These are phyloP conservation scores for Selenicereus undatus DNA, from an alignment of 148 eudicot genomes.

Conservation along the genomic window DNA sequence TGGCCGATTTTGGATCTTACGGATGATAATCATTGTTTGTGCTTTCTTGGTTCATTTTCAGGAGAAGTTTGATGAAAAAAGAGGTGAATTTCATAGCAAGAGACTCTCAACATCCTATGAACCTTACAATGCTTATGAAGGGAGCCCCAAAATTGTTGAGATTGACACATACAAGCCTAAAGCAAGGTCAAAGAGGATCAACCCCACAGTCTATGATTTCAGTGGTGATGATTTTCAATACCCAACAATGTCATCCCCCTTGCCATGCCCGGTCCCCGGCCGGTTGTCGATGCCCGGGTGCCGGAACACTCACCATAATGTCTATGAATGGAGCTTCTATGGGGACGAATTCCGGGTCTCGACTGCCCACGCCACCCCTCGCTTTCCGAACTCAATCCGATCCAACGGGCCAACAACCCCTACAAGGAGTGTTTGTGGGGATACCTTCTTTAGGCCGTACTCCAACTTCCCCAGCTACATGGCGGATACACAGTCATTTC, in stretches of 20 bases:
- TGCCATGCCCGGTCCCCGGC: constrained; percentile 45
- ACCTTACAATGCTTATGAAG: constrained; percentile 44
- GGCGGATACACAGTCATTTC: constrained; percentile 75
- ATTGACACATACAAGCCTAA: constrained; percentile 67
- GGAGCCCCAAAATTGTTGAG: constrained; percentile 84
- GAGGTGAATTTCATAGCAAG: constrained; percentile 59
- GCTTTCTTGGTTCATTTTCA: constrained; percentile 17
- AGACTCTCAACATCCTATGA: constrained; percentile 68
- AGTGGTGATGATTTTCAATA: constrained; percentile 43
- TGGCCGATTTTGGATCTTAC: background rate
- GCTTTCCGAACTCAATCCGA: constrained; percentile 37
- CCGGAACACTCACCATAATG: constrained; percentile 29
- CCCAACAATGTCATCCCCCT: constrained; percentile 53
- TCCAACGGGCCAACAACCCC: constrained; percentile 53
- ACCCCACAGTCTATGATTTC: constrained; percentile 40
- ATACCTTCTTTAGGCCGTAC: constrained; percentile 43
- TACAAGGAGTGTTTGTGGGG: constrained; percentile 79
- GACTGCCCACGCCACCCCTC: constrained; percentile 80
- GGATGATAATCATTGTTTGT: background rate
- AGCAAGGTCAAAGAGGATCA: constrained; percentile 58
- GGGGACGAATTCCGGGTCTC: constrained; percentile 48
- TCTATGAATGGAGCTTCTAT: constrained; percentile 46
- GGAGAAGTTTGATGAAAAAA: constrained; percentile 60
- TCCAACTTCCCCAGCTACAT: constrained; percentile 63
- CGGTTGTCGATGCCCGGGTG: constrained; percentile 47